Evolutionary conservation across 768 basidiomycete species (phyloP).

Genomic region (Pleurotus ostreatus): DNA sequence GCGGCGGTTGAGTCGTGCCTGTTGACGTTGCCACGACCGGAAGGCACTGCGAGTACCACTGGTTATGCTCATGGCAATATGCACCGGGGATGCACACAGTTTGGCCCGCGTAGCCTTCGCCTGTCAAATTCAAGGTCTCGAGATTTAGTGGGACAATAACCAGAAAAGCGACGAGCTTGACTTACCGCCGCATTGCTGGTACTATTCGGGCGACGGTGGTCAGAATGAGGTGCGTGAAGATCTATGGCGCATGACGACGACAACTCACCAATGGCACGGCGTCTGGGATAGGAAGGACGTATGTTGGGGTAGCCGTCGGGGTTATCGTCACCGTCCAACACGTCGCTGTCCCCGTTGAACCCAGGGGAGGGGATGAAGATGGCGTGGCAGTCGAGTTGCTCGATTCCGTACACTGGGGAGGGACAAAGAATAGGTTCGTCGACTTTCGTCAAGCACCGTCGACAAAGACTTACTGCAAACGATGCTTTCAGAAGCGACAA

Average conservation of each 20-base stretch:
- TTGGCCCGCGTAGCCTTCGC: neutral
- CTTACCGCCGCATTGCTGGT: slow-evolving; percentile 1
- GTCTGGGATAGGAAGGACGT: neutral
- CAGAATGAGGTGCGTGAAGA: neutral
- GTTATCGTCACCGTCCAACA: slow-evolving; percentile 4
- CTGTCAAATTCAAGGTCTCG: neutral
- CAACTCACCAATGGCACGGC: neutral
- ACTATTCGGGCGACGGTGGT: neutral
- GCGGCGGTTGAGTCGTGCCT: neutral
- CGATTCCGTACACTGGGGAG: neutral
- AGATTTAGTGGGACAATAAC: neutral
- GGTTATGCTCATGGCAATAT: neutral
- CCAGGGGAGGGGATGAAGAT: neutral
- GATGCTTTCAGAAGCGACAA: neutral
- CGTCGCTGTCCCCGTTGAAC: slow-evolving; percentile 1
- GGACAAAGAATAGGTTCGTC: neutral
- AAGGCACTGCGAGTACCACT: slow-evolving; percentile 1
- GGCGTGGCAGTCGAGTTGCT: neutral
- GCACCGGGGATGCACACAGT: neutral
- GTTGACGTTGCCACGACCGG: neutral
- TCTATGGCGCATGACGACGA: neutral
- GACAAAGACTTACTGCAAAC: neutral
- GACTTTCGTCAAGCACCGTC: neutral
- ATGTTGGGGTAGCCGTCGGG: neutral
- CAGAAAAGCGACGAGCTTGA: neutral